Percentiles rank a stretch among this genome's conserved stretches.
These are phyloP conservation scores for Solanum chiquidenum DNA, from an alignment of 257 asterid genomes.

Conservation along the genomic window DNA sequence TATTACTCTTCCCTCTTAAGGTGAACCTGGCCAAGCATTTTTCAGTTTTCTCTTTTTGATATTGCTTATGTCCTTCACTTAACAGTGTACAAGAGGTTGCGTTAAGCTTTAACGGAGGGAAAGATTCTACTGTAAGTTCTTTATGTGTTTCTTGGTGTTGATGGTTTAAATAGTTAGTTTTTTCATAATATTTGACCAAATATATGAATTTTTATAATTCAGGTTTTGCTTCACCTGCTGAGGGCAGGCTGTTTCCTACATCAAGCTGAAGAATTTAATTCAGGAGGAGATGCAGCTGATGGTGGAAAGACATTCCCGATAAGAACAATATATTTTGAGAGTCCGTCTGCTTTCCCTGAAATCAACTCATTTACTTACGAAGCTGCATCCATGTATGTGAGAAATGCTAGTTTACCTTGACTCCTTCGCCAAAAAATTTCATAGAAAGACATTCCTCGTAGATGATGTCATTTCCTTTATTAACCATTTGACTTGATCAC, in stretches of 20 bases:
- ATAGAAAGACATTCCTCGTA: neutral
- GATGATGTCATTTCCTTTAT: neutral
- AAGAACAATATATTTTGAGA: conserved; percentile 81
- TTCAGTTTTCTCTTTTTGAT: neutral
- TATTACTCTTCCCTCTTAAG: neutral
- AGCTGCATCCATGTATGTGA: conserved; percentile 48
- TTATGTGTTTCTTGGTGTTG: neutral
- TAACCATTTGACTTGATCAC: conserved; percentile 6
- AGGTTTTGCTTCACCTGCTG: conserved; percentile 89
- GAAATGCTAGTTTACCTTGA: neutral
- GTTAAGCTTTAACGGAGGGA: conserved; percentile 94
- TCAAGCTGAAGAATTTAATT: conserved; percentile 19
- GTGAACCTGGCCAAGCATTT: neutral
- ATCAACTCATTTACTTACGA: conserved; percentile 88
- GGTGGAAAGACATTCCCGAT: conserved; percentile 29
- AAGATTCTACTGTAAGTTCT: conserved; percentile 84
- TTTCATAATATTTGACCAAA: neutral
- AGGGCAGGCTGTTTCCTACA: conserved; percentile 82
- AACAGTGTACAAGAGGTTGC: conserved; percentile 83
- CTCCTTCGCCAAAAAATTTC: neutral
- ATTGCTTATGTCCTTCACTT: neutral
- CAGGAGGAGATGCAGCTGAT: conserved; percentile 17
- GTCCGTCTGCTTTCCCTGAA: conserved; percentile 78
- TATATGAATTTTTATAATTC: conserved; percentile 1
- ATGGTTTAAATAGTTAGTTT: neutral